Conservation (phyloP, 73 alveolate genomes). For the Tetrahymena elliotti region DNA sequence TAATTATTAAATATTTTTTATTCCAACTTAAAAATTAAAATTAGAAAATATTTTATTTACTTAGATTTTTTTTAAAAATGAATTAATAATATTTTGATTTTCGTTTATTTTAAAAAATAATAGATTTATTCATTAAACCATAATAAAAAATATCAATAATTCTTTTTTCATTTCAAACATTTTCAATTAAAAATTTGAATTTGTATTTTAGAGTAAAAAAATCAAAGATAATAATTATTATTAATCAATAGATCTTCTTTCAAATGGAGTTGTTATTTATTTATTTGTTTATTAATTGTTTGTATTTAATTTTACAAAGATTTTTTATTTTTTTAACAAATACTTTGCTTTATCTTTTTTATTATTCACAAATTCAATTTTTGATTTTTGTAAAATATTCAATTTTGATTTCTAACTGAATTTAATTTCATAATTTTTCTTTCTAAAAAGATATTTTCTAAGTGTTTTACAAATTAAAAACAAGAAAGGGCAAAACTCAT, state of each 20-base stretch:
- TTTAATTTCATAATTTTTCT: background rate
- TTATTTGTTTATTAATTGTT: background rate
- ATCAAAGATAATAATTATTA: too few species aligned
- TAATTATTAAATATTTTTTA: too few species aligned
- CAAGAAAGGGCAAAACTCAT: background rate
- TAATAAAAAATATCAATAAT: too few species aligned
- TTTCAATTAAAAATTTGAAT: background rate
- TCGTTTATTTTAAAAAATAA: too few species aligned
- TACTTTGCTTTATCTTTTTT: background rate
- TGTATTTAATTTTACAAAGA: background rate
- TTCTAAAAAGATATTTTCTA: background rate
- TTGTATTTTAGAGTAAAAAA: too few species aligned
- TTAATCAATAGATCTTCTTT: too few species aligned
- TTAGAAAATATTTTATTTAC: too few species aligned
- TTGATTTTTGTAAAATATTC: background rate
- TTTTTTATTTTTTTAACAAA: background rate
- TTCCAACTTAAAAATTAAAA: too few species aligned
- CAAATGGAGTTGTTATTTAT: background rate
- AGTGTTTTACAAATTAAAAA: background rate
- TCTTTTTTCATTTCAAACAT: too few species aligned
- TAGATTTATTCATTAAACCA: too few species aligned
- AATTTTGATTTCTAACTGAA: background rate
- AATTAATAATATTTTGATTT: too few species aligned
- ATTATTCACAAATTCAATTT: background rate
- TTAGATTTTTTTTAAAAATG: too few species aligned